Conservation (phyloP, 768 basidiomycete genomes). For the Plicaturopsis crispa region DNA sequence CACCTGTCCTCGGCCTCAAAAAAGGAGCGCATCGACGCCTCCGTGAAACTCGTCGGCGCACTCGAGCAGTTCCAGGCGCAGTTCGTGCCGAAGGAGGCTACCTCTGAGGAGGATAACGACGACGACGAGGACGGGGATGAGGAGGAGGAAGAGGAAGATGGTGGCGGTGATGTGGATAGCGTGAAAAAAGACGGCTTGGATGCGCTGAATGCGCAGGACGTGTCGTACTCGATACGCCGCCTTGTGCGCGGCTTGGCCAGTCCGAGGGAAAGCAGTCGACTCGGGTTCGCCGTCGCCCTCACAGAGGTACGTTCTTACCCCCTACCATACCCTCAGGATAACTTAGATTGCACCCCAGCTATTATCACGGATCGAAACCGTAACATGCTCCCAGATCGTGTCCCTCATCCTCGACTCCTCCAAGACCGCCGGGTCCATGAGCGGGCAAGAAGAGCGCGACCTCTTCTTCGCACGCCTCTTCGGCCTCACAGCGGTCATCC, state of each 20-base stretch:
- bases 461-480: slow-evolving; percentile 88
- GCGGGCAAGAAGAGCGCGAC: slow-evolving; percentile 90
- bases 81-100: slow-evolving; percentile 38
- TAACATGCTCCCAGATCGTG: slow-evolving; percentile 72
- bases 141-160: slow-evolving; percentile 35
- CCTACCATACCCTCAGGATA: slow-evolving; percentile 1
- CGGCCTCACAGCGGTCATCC: slow-evolving; percentile 78
- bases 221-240: slow-evolving; percentile 84
- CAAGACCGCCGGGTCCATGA: slow-evolving; percentile 67
- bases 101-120: slow-evolving; percentile 32
- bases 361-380: slow-evolving; percentile 66
- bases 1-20: slow-evolving; percentile 77
- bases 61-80: slow-evolving; percentile 81
- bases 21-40: slow-evolving; percentile 77
- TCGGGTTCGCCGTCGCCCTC: slow-evolving; percentile 94
- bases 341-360: slow-evolving; percentile 40
- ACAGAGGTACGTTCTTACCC: slow-evolving; percentile 65
- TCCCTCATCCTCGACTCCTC: slow-evolving; percentile 68
- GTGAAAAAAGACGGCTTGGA: slow-evolving; percentile 46
- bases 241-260: slow-evolving; percentile 86
- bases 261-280: slow-evolving; percentile 85
- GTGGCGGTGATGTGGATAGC: slow-evolving; percentile 35
- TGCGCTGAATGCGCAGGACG: slow-evolving; percentile 77
- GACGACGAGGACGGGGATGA: slow-evolving; percentile 38
- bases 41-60: slow-evolving; percentile 72